Percentiles rank a stretch among this genome's conserved stretches.
Conservation (phyloP, 805 yeast genomes). For the Lipomyces yamadae region DNA sequence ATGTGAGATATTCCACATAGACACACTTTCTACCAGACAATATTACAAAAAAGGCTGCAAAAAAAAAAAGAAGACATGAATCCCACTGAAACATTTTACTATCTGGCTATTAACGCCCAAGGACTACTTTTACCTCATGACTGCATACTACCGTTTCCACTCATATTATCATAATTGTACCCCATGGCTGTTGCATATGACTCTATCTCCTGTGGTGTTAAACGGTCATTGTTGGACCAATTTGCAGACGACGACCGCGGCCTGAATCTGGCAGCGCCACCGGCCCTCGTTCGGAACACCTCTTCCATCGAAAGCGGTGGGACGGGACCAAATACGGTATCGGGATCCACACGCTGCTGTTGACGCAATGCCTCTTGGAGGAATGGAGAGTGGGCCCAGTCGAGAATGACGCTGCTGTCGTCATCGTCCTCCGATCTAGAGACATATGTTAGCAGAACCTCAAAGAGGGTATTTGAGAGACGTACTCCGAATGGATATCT, state of each 20-base stretch:
- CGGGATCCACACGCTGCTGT: slow-evolving; percentile 64
- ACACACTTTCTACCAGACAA: background rate
- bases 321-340: slow-evolving; percentile 72
- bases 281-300: slow-evolving; percentile 55
- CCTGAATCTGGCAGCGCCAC: slow-evolving; percentile 53
- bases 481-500: slow-evolving; percentile 44
- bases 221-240: slow-evolving; percentile 55
- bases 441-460: slow-evolving; percentile 4
- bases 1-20: background rate
- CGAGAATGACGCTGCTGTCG: slow-evolving; percentile 53
- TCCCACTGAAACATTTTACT: background rate
- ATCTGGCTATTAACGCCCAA: background rate
- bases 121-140: background rate
- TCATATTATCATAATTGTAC: slow-evolving; percentile 38
- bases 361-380: slow-evolving; percentile 54
- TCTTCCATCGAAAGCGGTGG: slow-evolving; percentile 72
- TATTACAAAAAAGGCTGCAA: background rate
- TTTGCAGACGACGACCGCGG: slow-evolving; percentile 60
- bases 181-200: slow-evolving; percentile 57
- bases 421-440: slow-evolving; percentile 59
- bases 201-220: slow-evolving; percentile 54
- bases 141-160: slow-evolving; percentile 2
- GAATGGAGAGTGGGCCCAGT: slow-evolving; percentile 69
- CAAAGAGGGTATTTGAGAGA: background rate
- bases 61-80: background rate